Percentiles rank a stretch among this genome's conserved stretches.
phyloP scores from a whole-genome alignment of 1,284 basidiomycete species.

The Tylopilus microsporus region DNA sequence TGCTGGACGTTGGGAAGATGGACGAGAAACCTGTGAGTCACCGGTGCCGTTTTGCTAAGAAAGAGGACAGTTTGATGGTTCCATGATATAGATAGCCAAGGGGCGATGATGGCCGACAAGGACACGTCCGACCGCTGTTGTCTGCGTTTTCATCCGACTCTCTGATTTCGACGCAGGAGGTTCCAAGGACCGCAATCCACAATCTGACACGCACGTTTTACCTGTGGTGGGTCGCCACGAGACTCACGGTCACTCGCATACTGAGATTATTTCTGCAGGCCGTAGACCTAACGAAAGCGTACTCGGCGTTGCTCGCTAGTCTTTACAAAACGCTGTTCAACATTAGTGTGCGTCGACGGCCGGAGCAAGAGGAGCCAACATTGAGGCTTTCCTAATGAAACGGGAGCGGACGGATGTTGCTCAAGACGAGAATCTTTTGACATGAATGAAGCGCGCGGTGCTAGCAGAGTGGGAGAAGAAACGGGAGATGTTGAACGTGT shows the following conservation, averaged over 20 bases:
- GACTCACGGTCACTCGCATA: not conserved
- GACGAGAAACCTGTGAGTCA: constrained; percentile 74
- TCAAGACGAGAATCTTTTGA: constrained; percentile 64
- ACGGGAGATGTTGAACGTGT: constrained; percentile 64
- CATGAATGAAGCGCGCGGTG: constrained; percentile 66
- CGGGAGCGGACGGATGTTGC: constrained; percentile 76
- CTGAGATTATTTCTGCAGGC: constrained; percentile 41
- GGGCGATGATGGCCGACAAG: constrained; percentile 85
- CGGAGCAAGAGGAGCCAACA: constrained; percentile 64
- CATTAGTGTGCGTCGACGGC: constrained; percentile 63
- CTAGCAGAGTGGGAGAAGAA: constrained; percentile 65
- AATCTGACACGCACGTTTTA: constrained; percentile 83
- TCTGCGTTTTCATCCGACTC: constrained; percentile 75
- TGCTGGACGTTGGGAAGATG: constrained; percentile 86
- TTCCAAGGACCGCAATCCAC: constrained; percentile 82
- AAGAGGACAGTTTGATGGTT: not conserved
- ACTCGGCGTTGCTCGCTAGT: constrained; percentile 66
- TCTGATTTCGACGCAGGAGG: constrained; percentile 85
- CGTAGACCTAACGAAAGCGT: constrained; percentile 80
- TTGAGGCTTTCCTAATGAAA: constrained; percentile 73
- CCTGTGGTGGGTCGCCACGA: constrained; percentile 60
- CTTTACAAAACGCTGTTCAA: constrained; percentile 89
- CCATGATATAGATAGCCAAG: constrained; percentile 71
- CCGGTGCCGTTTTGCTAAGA: not conserved
- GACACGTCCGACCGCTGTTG: constrained; percentile 81